A percentile compares a stretch with the other conserved stretches of the same genome.
These are phyloP conservation scores for Hypoxylon sp. DNA, from an alignment of 2,329 filamentous ascomycete genomes.

Conservation along the genomic window DNA sequence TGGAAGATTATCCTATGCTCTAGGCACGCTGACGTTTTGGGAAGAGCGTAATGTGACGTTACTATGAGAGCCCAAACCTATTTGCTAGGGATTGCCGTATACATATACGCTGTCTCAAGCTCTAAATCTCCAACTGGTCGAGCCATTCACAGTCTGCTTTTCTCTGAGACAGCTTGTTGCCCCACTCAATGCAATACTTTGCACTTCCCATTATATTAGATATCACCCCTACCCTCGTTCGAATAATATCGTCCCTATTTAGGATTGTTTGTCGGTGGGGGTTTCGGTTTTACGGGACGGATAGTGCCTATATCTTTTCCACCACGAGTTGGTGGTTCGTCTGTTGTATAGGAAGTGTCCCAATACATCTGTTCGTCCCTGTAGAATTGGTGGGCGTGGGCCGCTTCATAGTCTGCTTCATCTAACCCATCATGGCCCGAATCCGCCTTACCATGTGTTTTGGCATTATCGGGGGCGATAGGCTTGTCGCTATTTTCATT, in stretches of 20 bases:
- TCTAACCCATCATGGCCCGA: not conserved
- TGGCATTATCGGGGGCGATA: not conserved
- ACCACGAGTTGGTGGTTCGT: slow-evolving; percentile 5
- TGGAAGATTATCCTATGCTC: not conserved
- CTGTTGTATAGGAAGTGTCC: slow-evolving; percentile 10
- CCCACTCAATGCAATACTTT: not conserved
- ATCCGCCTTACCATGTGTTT: not conserved
- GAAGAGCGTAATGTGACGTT: not conserved
- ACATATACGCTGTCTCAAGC: not conserved
- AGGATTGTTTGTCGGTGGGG: slow-evolving; percentile 9
- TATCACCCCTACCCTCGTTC: not conserved
- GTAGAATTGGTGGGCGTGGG: slow-evolving; percentile 5
- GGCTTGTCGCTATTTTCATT: not conserved
- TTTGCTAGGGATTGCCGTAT: too few species aligned
- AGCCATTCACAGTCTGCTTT: not conserved
- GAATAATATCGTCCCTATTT: not conserved
- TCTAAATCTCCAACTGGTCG: not conserved
- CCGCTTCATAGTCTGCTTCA: not conserved
- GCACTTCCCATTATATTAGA: not conserved
- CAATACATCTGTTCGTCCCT: slow-evolving; percentile 4
- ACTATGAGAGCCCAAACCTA: too few species aligned
- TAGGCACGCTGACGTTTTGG: not conserved
- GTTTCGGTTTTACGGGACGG: not conserved
- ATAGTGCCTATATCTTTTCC: not conserved
- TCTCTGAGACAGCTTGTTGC: not conserved